Evolutionary conservation across 257 asterid species (phyloP).

Genomic region (Rehmannia glutinosa): DNA sequence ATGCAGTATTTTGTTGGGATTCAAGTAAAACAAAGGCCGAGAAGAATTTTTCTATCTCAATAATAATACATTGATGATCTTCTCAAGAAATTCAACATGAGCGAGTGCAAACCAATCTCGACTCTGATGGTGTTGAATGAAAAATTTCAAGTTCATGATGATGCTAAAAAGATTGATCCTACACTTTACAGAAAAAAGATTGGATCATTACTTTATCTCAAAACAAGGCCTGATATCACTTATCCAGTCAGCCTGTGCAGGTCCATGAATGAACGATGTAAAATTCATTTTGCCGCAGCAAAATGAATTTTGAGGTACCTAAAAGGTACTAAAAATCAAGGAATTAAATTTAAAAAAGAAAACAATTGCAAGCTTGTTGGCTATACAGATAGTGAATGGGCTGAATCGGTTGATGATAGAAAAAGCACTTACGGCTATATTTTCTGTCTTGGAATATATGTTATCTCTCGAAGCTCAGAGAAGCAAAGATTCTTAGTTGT

Average conservation of each 20-base stretch:
- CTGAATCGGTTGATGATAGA: too few relatives aligned
- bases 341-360: too few relatives aligned
- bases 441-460: too few relatives aligned
- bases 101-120: not conserved
- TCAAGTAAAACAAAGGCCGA: not conserved
- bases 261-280: not conserved
- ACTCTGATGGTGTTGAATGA: not conserved
- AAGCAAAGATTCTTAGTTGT: too few relatives aligned
- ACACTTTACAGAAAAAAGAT: too few relatives aligned
- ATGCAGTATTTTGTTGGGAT: not conserved
- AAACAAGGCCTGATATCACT: not conserved
- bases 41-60: not conserved
- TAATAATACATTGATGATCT: not conserved
- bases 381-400: too few relatives aligned
- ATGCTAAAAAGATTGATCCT: too few relatives aligned
- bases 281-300: not conserved
- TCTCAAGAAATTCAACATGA: not conserved
- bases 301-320: not conserved
- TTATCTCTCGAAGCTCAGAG: too few relatives aligned
- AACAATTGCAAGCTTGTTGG: too few relatives aligned
- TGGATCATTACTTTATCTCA: not conserved
- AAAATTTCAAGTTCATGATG: too few relatives aligned
- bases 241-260: not conserved
- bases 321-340: not conserved
- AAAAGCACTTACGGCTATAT: too few relatives aligned